Evolutionary conservation across 208 protist species (phyloP).

Genomic region (Trypanosoma conorhini): DNA sequence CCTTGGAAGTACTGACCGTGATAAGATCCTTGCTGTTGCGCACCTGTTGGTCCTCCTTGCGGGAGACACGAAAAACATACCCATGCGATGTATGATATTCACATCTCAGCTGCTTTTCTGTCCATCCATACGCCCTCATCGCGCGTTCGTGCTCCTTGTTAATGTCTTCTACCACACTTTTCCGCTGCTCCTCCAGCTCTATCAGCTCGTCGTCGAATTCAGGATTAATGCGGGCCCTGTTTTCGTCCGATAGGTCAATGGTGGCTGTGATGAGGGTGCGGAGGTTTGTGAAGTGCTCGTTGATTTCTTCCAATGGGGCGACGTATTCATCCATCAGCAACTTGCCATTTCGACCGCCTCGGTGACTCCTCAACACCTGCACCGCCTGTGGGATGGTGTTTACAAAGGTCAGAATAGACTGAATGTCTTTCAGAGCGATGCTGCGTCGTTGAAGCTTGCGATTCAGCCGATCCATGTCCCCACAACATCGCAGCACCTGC

Average conservation of each 20-base stretch:
- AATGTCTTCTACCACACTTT: constrained; percentile 60
- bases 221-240: constrained; percentile 88
- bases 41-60: constrained; percentile 91
- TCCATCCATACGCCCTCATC: constrained; percentile 75
- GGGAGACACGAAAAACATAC: constrained; percentile 91
- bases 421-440: constrained; percentile 85
- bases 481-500: constrained; percentile 89
- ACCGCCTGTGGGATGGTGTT: constrained; percentile 64
- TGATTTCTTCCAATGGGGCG: constrained; percentile 84
- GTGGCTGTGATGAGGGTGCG: constrained; percentile 80
- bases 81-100: constrained; percentile 88
- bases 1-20: constrained; percentile 90
- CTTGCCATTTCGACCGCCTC: constrained; percentile 57
- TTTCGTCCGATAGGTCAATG: constrained; percentile 80
- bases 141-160: constrained; percentile 74
- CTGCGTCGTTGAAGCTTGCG: constrained; percentile 90
- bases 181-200: constrained; percentile 76
- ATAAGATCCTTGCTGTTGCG: constrained; percentile 78
- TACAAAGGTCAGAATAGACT: constrained; percentile 87
- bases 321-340: constrained; percentile 86
- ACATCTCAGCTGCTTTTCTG: constrained; percentile 90
- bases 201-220: constrained; percentile 94
- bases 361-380: constrained; percentile 67
- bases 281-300: constrained; percentile 80
- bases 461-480: constrained; percentile 93